Evolutionary conservation across 2,329 filamentous ascomycete genomes (phyloP), one percentile per base, ranked within the genome.

Genomic region (Penicillium sp.): DNA sequence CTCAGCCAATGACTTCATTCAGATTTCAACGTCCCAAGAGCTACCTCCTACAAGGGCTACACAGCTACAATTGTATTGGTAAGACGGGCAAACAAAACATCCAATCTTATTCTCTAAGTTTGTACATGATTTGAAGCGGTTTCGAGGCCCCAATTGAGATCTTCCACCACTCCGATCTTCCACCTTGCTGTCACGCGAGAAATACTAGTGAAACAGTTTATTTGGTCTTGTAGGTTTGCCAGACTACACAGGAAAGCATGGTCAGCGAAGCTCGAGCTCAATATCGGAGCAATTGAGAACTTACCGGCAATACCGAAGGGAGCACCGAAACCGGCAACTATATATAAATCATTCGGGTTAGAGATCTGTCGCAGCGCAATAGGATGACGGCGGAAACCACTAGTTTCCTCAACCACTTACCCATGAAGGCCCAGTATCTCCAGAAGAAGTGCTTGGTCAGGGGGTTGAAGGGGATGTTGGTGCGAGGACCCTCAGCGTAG

Each of bases 381-480:
- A 42, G 39, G 36, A 28, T 39, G 42, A 24, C 45, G 11, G 24
- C 39, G n/a, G 13, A 55, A 28, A 28, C 5, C 5, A 5, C 5
- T 5, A 28, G 5, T 10, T 28, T 53, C 52, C 34, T 40, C 34
- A 19, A 48, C 39, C 28, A 77, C 81, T 59, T 73, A 90, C 87
- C 75, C 83, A 87, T 87, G 81, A 90, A 94, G 61, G 74, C 74
- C 89, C 91, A 95, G 87, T 89, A 99, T 79, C 88, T 84, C 67
- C 91, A 60, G 64, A 81, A 85, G 76, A 99, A 99, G 80, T 83
- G 89, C 80, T 87, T 90, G 74, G 87, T 93, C 81, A 91, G 83
- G 66, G 94, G 90, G 84, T 99, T 96, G 87, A 99, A 99, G 65
- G 94, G 94, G 65, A 99, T 80, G 85, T 97, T 97, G 83, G 84